Evolutionary conservation across 163 green algal species (phyloP), one percentile per base, ranked within the genome.

Genomic region (Smithsoniella earleae): DNA sequence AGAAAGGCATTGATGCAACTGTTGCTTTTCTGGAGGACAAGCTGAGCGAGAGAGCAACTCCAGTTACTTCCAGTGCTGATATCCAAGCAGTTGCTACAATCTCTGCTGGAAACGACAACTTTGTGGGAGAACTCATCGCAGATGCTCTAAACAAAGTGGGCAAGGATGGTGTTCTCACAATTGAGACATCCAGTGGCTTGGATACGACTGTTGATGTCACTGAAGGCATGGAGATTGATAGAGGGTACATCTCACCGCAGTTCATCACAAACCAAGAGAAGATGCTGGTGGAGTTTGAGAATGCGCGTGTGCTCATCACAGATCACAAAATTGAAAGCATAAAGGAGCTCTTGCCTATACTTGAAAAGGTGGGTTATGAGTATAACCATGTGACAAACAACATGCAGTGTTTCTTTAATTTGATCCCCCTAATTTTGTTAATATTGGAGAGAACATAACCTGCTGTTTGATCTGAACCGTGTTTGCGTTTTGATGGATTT

Each of bases 161-260:
- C 77, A 77, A 83, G 46, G 91, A 97, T 78, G 91, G 91, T 55
- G 92, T 98, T 77, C 85, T 98, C 37, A 90, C 88, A 73, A 98
- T 98, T 76, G 92, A 98, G 83, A 86, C 77, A 40, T 84, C 75
- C 65, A 91, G 84, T 80, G 77, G 75, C 38, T 86, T 95, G 44
- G 92, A 98, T 73, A 98, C 92, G 2, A 89, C 85, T 28, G 91
- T 97, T 5, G 91, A 98, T 66, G 90, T 98, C 20, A 87, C 95
- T 75, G 94, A 98, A 85, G 94, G 94, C 82, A 98, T 98, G 94
- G 87, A 92, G 79, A 96, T 99, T 66, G 94, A 98, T 85, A 84
- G 94, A 72, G 94, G 94, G 43, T 99, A 97, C 86, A 95, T 97
- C 80, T 93, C 82, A 34, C 94, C 92, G n/a, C 94, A 98, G 80